Base-by-base conservation (phyloP, 2,329 filamentous ascomycete genomes). In the Geosmithia morbida region DNA sequence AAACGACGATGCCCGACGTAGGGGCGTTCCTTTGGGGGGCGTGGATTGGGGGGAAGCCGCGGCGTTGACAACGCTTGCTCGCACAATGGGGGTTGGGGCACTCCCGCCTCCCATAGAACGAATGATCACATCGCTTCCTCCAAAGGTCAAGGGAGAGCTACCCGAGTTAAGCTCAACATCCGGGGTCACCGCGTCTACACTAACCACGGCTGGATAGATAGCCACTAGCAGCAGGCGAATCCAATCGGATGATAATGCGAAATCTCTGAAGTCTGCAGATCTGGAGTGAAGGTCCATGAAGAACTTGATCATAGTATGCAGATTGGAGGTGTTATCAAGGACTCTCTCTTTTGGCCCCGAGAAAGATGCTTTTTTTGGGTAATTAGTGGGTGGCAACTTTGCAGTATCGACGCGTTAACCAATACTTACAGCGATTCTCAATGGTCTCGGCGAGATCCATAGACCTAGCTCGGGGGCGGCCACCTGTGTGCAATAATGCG, bases 1-100 rank as follows among this genome's bases (percentile, higher is more conserved):
- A 60, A 97, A 98, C 0, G 90, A 96, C 0, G 90, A 96, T 2
- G 86, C 83, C 55, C 89, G 80, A 33, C 83, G 79, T 22, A 94
- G 70, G 18, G 81, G 77, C 7, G 79, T 77, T 0, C 82, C 79
- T 41, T 61, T 64, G 7, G 64, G 63, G n/a, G 64, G 65, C 17
- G 67, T 70, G 14, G 69, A 67, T 37, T 72, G 64, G 48, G 63
- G 66, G 47, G 63, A 74, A 44, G 63, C 67, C 53, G 70, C 69
- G 41, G 77, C 72, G 16, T 69, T 63, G 5, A 77, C 61, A 44
- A 61, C 82, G 17, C 79, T 77, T 3, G 86, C 89, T 51, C 85
- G 78, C 18, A 96, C 77, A 33, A 90, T 83, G 1, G 85, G 71
- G 3, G 75, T 72, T 16, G 79, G 79, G 1, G 79, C 66, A 18